These are phyloP conservation scores for Phaeosphaeriaceae sp. DNA, from an alignment of 2,329 filamentous ascomycete genomes.

Conservation along the genomic window DNA sequence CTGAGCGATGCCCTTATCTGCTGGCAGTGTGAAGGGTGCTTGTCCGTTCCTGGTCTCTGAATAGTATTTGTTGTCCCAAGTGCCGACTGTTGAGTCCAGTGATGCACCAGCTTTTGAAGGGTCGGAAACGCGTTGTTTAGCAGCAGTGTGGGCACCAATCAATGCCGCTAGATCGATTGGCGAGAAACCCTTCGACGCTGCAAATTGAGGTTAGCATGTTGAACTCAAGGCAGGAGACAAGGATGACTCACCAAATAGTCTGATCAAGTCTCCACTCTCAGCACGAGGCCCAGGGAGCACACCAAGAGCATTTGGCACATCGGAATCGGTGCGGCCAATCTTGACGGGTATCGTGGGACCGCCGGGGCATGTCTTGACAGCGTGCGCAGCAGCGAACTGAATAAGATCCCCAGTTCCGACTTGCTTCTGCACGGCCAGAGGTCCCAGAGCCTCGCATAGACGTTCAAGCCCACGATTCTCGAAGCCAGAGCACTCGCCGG, in stretches of 20 bases:
- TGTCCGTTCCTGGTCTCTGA: slow-evolving; percentile 36
- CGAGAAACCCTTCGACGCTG: slow-evolving; percentile 46
- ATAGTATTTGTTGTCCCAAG: slow-evolving; percentile 50
- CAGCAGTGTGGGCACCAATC: slow-evolving; percentile 47
- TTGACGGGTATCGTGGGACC: slow-evolving; percentile 44
- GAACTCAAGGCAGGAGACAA: neutral
- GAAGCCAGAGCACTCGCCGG: slow-evolving; percentile 42
- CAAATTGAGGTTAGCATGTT: neutral
- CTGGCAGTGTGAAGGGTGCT: slow-evolving; percentile 38
- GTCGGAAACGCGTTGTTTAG: slow-evolving; percentile 37
- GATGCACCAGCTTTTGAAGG: slow-evolving; percentile 32
- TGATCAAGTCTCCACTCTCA: slow-evolving; percentile 27
- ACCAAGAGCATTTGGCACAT: slow-evolving; percentile 25
- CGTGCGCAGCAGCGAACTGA: slow-evolving; percentile 48
- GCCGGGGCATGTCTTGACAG: slow-evolving; percentile 46
- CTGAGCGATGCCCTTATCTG: slow-evolving; percentile 39
- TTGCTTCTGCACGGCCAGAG: slow-evolving; percentile 51
- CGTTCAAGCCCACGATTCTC: slow-evolving; percentile 56
- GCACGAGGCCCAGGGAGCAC: slow-evolving; percentile 32
- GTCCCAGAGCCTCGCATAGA: slow-evolving; percentile 51
- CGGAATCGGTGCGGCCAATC: slow-evolving; percentile 43
- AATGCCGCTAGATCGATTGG: slow-evolving; percentile 49
- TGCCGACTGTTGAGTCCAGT: slow-evolving; percentile 46
- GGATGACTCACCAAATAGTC: slow-evolving; percentile 36
- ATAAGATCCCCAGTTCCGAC: slow-evolving; percentile 47